Conservation (phyloP, 2,329 filamentous ascomycete species). For the Alternaria ethzedia region DNA sequence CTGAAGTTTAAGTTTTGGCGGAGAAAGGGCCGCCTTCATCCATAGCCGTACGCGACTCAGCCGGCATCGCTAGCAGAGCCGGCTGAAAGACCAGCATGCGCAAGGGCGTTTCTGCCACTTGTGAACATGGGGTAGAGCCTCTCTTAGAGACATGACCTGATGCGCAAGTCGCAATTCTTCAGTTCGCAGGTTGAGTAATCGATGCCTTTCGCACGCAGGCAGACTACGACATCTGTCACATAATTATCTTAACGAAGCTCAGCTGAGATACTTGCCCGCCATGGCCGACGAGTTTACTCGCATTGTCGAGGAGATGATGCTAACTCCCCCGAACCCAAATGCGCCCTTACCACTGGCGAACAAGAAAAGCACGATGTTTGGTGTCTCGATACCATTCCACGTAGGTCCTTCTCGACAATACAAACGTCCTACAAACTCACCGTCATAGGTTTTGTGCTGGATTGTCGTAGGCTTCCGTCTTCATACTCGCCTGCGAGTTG, state of each 20-base stretch:
- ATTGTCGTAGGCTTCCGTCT: constrained; percentile 34
- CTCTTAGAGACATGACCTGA: neutral
- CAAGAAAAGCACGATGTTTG: constrained; percentile 28
- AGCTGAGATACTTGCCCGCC: neutral
- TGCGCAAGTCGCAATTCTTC: neutral
- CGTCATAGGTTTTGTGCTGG: constrained; percentile 32
- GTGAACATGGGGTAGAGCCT: neutral
- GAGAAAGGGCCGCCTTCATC: neutral
- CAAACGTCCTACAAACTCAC: constrained; percentile 7
- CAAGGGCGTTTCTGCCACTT: neutral
- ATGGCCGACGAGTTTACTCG: constrained; percentile 16
- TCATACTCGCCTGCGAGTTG: constrained; percentile 32
- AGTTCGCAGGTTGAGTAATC: neutral
- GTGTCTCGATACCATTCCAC: constrained; percentile 36
- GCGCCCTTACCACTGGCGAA: constrained; percentile 30
- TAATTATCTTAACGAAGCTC: neutral
- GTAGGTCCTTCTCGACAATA: constrained; percentile 13
- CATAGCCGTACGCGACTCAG: neutral
- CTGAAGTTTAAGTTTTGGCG: neutral
- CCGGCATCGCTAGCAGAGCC: neutral
- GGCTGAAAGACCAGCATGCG: neutral
- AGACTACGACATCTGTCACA: neutral
- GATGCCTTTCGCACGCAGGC: neutral
- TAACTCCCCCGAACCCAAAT: constrained; percentile 31
- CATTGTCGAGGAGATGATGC: constrained; percentile 24